Evolutionary conservation across 805 yeast species (phyloP).

Genomic region (Hanseniaspora hatyaiensis): DNA sequence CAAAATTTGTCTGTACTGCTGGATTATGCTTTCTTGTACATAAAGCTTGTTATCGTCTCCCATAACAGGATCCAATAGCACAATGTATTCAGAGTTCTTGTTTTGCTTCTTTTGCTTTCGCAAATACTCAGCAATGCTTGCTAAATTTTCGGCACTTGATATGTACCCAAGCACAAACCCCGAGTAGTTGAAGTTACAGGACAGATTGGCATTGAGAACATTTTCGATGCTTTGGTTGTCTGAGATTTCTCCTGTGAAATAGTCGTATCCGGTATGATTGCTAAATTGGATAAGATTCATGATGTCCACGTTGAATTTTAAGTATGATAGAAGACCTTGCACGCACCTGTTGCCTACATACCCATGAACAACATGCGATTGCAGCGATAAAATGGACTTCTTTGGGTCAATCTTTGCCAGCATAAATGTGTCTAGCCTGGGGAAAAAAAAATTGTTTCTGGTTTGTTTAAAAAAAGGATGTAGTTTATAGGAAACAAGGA

Average conservation of each 20-base stretch:
- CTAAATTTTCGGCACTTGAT: constrained; percentile 44
- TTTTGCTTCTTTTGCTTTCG: constrained; percentile 32
- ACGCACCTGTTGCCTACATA: constrained; percentile 62
- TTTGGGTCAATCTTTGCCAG: not conserved
- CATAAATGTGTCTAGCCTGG: no score
- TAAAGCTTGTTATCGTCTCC: constrained; percentile 67
- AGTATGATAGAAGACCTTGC: constrained; percentile 50
- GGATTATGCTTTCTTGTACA: constrained; percentile 48
- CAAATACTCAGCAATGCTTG: constrained; percentile 25
- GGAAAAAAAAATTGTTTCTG: no score
- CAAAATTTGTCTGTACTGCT: constrained; percentile 43
- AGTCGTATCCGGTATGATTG: constrained; percentile 62
- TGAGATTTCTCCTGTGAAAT: not conserved
- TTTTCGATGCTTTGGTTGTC: not conserved
- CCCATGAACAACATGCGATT: constrained; percentile 64
- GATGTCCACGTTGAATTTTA: constrained; percentile 62
- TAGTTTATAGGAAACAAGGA: no score
- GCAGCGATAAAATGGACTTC: constrained; percentile 31
- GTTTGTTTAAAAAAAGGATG: no score
- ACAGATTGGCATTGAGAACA: not conserved
- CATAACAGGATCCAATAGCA: constrained; percentile 69
- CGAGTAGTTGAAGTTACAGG: constrained; percentile 31
- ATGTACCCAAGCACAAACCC: constrained; percentile 59
- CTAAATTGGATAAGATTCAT: constrained; percentile 55
- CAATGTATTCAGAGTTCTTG: constrained; percentile 30